These are phyloP conservation scores for Pyrus hybrid DNA, from an alignment of 331 rosid genomes.

Conservation along the genomic window DNA sequence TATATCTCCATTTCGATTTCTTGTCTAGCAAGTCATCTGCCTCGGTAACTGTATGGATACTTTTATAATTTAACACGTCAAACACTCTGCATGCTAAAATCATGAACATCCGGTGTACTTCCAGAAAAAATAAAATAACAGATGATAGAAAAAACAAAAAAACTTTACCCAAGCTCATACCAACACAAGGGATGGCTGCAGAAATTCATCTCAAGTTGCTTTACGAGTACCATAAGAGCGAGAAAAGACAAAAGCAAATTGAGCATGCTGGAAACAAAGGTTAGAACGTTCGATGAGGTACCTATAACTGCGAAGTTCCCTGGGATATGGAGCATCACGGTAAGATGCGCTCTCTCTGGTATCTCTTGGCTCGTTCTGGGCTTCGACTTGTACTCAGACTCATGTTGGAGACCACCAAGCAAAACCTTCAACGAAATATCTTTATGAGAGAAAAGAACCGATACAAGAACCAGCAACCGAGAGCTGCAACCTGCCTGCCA, in stretches of 20 bases:
- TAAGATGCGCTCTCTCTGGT: constrained; percentile 6
- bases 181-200: not conserved
- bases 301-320: not conserved
- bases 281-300: not conserved
- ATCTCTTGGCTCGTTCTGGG: constrained; percentile 7
- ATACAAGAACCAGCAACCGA: not conserved
- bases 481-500: not conserved
- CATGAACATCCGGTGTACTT: not conserved
- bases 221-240: not conserved
- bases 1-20: not conserved
- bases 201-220: not conserved
- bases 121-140: not conserved
- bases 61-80: not conserved
- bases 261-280: not conserved
- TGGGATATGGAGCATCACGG: constrained; percentile 15
- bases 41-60: not conserved
- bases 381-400: constrained; percentile 1
- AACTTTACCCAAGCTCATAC: not conserved
- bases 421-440: not conserved
- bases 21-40: not conserved
- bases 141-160: not conserved
- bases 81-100: not conserved
- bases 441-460: not conserved
- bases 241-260: not conserved
- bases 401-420: not conserved